Conservation (phyloP, 106 monocot species). For the Alisma plantagoaquatica region DNA sequence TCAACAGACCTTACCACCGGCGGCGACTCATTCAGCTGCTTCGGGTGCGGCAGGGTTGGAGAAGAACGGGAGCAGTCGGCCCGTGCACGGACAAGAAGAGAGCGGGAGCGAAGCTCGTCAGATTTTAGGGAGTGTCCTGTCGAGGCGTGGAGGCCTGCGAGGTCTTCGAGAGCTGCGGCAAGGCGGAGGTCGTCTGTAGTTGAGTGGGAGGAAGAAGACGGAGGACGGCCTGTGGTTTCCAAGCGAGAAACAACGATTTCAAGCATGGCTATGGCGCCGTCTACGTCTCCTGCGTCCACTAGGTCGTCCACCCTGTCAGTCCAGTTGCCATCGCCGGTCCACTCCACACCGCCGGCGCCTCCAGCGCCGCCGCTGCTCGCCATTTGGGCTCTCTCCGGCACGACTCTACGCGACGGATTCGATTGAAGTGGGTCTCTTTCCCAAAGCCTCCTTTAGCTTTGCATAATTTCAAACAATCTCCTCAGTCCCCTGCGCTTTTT, state of each 20-base stretch:
- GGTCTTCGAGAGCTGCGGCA: conserved; percentile 31
- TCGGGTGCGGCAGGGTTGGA: background rate
- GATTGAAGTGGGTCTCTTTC: no score
- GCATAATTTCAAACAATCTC: no score
- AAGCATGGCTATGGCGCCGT: conserved; percentile 38
- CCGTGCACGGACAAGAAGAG: conserved; percentile 17
- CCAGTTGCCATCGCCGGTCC: conserved; percentile 16
- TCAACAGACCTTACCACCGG: no score
- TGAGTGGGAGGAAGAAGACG: no score
- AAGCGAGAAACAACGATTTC: conserved; percentile 28
- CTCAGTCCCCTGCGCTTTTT: no score
- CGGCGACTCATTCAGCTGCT: background rate
- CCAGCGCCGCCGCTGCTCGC: no score
- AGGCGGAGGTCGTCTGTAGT: conserved; percentile 24
- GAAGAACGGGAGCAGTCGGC: background rate
- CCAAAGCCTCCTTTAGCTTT: no score
- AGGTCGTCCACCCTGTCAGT: conserved; percentile 48
- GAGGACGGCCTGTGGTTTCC: conserved; percentile 3
- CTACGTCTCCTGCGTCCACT: conserved; percentile 40
- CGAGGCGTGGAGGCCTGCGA: conserved; percentile 39
- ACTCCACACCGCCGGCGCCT: background rate
- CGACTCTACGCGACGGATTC: no score
- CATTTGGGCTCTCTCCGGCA: no score
- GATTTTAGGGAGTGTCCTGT: conserved; percentile 35
- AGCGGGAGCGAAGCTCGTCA: conserved; percentile 41